phyloP scores from a whole-genome alignment of 2,329 filamentous ascomycete genomes.

The Fusarium keratoplasticum region DNA sequence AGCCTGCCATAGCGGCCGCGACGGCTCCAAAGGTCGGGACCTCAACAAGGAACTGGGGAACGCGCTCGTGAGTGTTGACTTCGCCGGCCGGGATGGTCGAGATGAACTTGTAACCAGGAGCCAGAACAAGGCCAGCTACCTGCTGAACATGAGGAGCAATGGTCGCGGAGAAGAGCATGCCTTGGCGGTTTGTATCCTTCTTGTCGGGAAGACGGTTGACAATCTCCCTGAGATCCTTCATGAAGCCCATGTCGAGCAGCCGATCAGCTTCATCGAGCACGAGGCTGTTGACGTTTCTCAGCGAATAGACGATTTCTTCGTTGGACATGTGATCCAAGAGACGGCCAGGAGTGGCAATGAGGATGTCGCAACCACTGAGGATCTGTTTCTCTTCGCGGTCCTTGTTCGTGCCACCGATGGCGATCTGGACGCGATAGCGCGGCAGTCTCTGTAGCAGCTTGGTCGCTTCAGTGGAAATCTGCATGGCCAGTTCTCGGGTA shows the following conservation, averaged over 20 bases:
- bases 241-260: constrained; percentile 86
- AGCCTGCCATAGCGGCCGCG: constrained; percentile 67
- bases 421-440: constrained; percentile 78
- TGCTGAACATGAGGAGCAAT: constrained; percentile 83
- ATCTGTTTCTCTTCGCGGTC: constrained; percentile 77
- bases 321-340: constrained; percentile 83
- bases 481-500: constrained; percentile 76
- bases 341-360: constrained; percentile 85
- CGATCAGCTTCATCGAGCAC: constrained; percentile 88
- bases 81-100: constrained; percentile 83
- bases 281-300: constrained; percentile 78
- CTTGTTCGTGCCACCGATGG: constrained; percentile 85
- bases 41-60: constrained; percentile 77
- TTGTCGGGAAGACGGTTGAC: constrained; percentile 76
- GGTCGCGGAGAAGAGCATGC: constrained; percentile 88
- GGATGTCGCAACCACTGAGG: constrained; percentile 78
- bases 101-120: constrained; percentile 80
- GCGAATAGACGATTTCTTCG: constrained; percentile 74
- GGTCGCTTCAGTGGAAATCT: constrained; percentile 77
- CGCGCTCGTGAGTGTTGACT: constrained; percentile 78
- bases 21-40: constrained; percentile 79
- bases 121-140: constrained; percentile 76
- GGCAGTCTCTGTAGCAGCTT: constrained; percentile 79
- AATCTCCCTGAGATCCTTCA: constrained; percentile 82
- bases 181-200: constrained; percentile 69